These are phyloP conservation scores for Zizania palustris DNA, from an alignment of 202 grass and related monocot species.

Conservation along the genomic window DNA sequence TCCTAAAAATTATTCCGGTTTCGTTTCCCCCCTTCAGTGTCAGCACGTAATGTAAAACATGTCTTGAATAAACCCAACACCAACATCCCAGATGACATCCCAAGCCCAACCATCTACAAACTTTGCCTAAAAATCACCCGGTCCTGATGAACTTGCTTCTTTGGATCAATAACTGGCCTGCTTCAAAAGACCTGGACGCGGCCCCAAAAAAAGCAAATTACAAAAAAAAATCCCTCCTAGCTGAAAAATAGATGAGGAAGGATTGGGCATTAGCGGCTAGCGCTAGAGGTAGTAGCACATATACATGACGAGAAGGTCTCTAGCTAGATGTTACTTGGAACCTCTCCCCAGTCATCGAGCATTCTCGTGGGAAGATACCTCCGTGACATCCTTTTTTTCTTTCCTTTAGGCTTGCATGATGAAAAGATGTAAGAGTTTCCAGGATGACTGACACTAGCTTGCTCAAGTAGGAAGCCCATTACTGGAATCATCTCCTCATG, in stretches of 20 bases:
- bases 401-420: slow-evolving; percentile 19
- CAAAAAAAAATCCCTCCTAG: slow-evolving; percentile 18
- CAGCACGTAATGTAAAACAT: slow-evolving; percentile 40
- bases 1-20: neutral
- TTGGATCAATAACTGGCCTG: neutral
- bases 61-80: neutral
- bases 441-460: slow-evolving; percentile 19
- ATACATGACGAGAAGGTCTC: slow-evolving; percentile 27
- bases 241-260: slow-evolving; percentile 33
- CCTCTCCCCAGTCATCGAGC: slow-evolving; percentile 67
- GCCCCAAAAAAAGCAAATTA: no score
- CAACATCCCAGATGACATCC: slow-evolving; percentile 33
- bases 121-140: neutral
- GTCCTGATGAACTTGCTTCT: slow-evolving; percentile 30
- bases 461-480: slow-evolving; percentile 18
- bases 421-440: slow-evolving; percentile 29
- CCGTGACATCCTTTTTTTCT: slow-evolving; percentile 5
- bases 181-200: slow-evolving; percentile 17
- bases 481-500: slow-evolving; percentile 4
- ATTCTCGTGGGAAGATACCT: slow-evolving; percentile 54
- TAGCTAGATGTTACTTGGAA: slow-evolving; percentile 30
- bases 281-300: slow-evolving; percentile 2
- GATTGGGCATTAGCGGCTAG: neutral
- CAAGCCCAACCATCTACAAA: slow-evolving; percentile 1
- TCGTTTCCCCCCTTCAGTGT: neutral